A percentile compares a stretch with the other conserved stretches of the same genome.
Conservation (phyloP, 2,329 filamentous ascomycete species). For the Didymella segeticola region DNA sequence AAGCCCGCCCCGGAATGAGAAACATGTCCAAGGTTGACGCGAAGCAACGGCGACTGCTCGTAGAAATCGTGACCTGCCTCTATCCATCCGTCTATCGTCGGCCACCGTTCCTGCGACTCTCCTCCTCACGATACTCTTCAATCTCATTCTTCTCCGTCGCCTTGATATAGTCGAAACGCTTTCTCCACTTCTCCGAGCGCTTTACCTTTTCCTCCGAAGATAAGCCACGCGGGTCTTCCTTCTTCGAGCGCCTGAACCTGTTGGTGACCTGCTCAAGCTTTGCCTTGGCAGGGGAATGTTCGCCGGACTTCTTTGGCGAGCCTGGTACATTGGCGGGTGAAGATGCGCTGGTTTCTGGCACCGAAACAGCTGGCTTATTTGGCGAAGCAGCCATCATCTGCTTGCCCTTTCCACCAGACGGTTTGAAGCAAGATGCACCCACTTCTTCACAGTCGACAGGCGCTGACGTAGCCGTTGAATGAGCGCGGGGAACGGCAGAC, state of each 20-base stretch:
- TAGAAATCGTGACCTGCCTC: neutral
- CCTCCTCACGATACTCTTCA: constrained; percentile 25
- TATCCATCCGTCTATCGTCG: neutral
- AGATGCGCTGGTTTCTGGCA: constrained; percentile 22
- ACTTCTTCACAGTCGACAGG: constrained; percentile 26
- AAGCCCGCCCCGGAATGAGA: neutral
- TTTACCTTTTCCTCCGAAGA: constrained; percentile 47
- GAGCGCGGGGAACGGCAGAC: constrained; percentile 8
- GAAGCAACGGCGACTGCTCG: neutral
- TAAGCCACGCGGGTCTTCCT: constrained; percentile 45
- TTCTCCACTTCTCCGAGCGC: constrained; percentile 47
- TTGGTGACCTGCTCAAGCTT: constrained; percentile 57
- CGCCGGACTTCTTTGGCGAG: constrained; percentile 47
- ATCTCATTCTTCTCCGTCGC: constrained; percentile 38
- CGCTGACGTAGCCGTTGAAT: neutral
- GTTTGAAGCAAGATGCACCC: constrained; percentile 42
- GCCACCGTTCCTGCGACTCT: constrained; percentile 11
- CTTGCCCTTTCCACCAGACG: constrained; percentile 39
- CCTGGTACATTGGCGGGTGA: constrained; percentile 35
- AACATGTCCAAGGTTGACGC: neutral
- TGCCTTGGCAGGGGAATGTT: constrained; percentile 54
- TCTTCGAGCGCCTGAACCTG: constrained; percentile 51
- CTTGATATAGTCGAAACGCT: constrained; percentile 45
- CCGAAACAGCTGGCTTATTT: constrained; percentile 23
- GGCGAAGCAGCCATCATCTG: constrained; percentile 39